A percentile compares a stretch with the other conserved stretches of the same genome.
Conservation (phyloP, 305 asterid genomes). For the Solanum chacoense region DNA sequence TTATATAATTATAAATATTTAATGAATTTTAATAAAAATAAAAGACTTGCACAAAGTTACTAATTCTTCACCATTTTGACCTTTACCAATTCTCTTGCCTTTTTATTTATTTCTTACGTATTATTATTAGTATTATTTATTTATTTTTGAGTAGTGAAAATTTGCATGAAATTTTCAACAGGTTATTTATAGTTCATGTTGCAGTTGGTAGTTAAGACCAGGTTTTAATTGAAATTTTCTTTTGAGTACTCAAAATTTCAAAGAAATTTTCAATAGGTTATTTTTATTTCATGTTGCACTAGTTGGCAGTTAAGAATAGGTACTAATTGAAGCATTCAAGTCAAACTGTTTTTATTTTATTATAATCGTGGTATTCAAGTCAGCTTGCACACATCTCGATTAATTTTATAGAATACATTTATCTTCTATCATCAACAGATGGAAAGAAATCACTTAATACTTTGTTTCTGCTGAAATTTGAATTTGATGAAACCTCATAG, state of each 20-base stretch:
- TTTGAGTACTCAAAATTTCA: not conserved
- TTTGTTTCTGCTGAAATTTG: not conserved
- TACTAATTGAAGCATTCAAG: not conserved
- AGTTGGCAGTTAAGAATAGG: not conserved
- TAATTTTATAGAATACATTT: not conserved
- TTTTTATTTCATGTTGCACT: not conserved
- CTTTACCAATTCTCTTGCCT: not conserved
- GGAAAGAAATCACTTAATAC: not conserved
- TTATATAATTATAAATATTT: not conserved
- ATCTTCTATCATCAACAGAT: not conserved
- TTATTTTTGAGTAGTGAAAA: not conserved
- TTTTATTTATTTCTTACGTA: not conserved
- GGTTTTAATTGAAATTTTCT: not conserved
- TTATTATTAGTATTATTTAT: not conserved
- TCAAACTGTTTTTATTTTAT: not conserved
- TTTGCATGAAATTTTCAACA: not conserved
- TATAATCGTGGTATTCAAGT: too few relatives aligned
- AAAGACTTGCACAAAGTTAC: not conserved
- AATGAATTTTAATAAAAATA: not conserved
- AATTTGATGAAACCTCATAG: not conserved
- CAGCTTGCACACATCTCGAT: not conserved
- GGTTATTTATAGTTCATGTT: not conserved
- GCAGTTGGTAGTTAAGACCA: not conserved
- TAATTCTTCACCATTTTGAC: not conserved
- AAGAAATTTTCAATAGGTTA: not conserved